A percentile compares a stretch with the other conserved stretches of the same genome.
Evolutionary conservation across 2,329 filamentous ascomycete species (phyloP).

Genomic region (Paraphaeosphaeria sporulosa): DNA sequence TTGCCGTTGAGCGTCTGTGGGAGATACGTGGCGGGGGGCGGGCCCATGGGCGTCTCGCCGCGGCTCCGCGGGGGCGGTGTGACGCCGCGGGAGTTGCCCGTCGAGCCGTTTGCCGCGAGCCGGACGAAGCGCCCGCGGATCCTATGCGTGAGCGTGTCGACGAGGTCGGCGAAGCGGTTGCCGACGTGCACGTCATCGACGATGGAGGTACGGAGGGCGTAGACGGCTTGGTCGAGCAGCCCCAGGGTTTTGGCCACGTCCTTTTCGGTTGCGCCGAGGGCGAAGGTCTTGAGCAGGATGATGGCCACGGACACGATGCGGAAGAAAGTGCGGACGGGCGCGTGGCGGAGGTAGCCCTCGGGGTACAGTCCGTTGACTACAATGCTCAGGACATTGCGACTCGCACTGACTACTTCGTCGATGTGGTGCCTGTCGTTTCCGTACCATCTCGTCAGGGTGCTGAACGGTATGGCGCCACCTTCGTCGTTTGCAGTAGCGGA

Average conservation of each 20-base stretch:
- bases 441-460: conserved; percentile 58
- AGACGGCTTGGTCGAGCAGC: conserved; percentile 77
- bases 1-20: conserved; percentile 20
- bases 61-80: conserved; percentile 33
- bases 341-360: conserved; percentile 80
- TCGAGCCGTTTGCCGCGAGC: conserved; percentile 59
- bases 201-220: conserved; percentile 77
- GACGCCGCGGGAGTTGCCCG: conserved; percentile 49
- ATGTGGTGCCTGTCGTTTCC: conserved; percentile 69
- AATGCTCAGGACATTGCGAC: conserved; percentile 76
- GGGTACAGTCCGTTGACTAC: conserved; percentile 80
- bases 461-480: conserved; percentile 55
- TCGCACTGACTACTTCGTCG: conserved; percentile 76
- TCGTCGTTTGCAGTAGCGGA: conserved; percentile 27
- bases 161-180: conserved; percentile 82
- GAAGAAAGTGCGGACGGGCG: conserved; percentile 84
- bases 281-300: conserved; percentile 85
- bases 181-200: conserved; percentile 86
- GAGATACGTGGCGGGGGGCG: conserved; percentile 29
- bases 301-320: conserved; percentile 85
- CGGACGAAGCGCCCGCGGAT: conserved; percentile 75
- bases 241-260: conserved; percentile 79
- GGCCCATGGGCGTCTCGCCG: conserved; percentile 42
- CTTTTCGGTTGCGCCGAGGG: conserved; percentile 78
- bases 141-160: conserved; percentile 79